Conservation (phyloP, 202 grass and related monocot species). For the Alloteropsis angusta region DNA sequence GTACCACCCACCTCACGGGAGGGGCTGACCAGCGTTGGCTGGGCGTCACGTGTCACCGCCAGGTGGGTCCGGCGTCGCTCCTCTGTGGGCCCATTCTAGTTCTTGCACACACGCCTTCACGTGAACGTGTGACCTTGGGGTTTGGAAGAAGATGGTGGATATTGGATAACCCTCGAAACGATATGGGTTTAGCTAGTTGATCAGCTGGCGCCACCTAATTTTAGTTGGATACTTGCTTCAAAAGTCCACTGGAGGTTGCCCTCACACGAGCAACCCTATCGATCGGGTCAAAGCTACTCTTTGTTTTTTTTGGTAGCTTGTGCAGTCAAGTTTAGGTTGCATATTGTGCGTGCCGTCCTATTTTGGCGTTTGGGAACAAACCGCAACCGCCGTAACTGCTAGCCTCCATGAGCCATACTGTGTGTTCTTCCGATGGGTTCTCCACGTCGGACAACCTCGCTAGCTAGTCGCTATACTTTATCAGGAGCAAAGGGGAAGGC, state of each 20-base stretch:
- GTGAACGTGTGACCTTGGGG: neutral
- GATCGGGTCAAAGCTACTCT: neutral
- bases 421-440: neutral
- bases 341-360: neutral
- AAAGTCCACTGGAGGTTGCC: conserved; percentile 13
- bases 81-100: neutral
- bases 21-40: neutral
- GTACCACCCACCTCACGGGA: neutral
- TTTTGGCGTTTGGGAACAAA: neutral
- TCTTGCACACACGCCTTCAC: neutral
- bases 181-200: neutral
- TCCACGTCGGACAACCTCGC: neutral
- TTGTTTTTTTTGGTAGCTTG: neutral
- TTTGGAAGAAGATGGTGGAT: neutral
- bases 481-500: neutral
- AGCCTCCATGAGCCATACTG: too few species aligned
- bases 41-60: neutral
- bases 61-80: neutral
- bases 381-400: neutral
- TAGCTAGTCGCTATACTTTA: neutral
- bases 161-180: neutral
- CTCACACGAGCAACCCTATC: neutral
- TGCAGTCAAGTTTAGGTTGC: neutral
- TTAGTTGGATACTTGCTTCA: neutral
- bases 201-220: neutral